These are phyloP conservation scores for Dendryphion nanum DNA, from an alignment of 2,329 filamentous ascomycete genomes.

Conservation along the genomic window DNA sequence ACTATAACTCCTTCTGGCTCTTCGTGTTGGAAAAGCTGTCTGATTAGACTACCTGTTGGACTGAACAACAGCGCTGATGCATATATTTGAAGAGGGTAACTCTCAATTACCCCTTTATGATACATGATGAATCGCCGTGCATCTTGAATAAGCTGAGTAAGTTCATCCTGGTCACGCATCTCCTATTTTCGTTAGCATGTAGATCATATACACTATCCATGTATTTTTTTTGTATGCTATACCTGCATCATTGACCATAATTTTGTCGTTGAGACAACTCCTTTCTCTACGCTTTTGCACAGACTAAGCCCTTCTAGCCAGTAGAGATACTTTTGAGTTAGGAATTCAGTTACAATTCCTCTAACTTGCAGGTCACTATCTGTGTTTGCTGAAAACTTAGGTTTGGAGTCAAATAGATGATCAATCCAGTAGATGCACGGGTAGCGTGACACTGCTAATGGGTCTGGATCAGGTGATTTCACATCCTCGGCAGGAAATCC, in stretches of 20 bases:
- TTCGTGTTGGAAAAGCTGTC: slow-evolving; percentile 2
- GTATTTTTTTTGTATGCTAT: too few relatives aligned
- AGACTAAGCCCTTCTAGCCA: slow-evolving; percentile 1
- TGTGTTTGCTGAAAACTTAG: slow-evolving; percentile 3
- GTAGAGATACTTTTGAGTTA: slow-evolving; percentile 2
- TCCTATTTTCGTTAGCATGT: slow-evolving; percentile 4
- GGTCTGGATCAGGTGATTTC: neutral
- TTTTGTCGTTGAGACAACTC: slow-evolving; percentile 3
- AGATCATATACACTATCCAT: slow-evolving; percentile 10
- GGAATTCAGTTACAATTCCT: slow-evolving; percentile 7
- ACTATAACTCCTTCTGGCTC: slow-evolving; percentile 6
- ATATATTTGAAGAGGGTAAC: slow-evolving; percentile 17
- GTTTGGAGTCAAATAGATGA: slow-evolving; percentile 20
- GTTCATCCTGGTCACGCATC: neutral
- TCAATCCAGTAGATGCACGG: slow-evolving; percentile 37
- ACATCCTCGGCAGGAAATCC: too few relatives aligned
- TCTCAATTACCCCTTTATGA: slow-evolving; percentile 12
- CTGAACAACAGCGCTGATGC: slow-evolving; percentile 15
- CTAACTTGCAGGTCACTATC: slow-evolving; percentile 5
- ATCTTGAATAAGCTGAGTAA: slow-evolving; percentile 7
- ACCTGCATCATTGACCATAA: neutral
- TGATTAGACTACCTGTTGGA: slow-evolving; percentile 11
- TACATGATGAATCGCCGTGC: slow-evolving; percentile 15
- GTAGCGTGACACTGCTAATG: slow-evolving; percentile 5
- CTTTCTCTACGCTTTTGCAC: neutral